Base-by-base conservation (phyloP, 2,329 filamentous ascomycete species). In the Phaeosphaeriaceae sp. region DNA sequence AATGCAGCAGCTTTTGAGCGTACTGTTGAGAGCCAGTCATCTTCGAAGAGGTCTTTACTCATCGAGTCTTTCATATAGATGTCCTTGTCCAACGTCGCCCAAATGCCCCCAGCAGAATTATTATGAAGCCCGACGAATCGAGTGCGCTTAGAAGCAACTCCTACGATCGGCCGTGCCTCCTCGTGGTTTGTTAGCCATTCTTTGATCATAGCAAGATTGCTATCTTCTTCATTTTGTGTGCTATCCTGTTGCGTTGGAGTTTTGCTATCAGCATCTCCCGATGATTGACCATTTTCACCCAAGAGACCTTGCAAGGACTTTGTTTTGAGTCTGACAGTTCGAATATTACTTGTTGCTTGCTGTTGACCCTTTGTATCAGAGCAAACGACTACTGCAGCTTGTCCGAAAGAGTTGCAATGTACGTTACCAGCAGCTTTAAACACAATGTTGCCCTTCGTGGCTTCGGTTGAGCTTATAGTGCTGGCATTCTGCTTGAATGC, bases 51-150 rank as follows among this genome's bases (percentile, higher is more conserved):
- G 18, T 72, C 58, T 15, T 64, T 56, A 20, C 61, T 45, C 4
- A 68, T 29, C 23, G 66, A 56, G 6, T 62, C 56, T 38, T 74
- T 74, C 60, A 81, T 76, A 16, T 61, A 68, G 13, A 82, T 72
- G 17, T 76, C 67, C 21, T 70, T 75, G 52, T 83, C 81, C 29
- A 83, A 64, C 3, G 74, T 76, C 3, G 77, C 80, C 71, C 81
- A 77, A 8, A 75, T 63, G 7, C 78, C 74, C 21, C 73, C 71
- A n/a, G 67, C 63, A 6, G 60, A 52, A 36, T 68, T 74, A 46
- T 81, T 80, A 21, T 73, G 72, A 3, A 81, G 66, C 13, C 80
- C 79, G 36, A 75, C 62, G 48, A 82, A 79, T 12, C 81, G 74
- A 13, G 76, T 75, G 11, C 81, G 75, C 46, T 74, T 76, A 4